Evolutionary conservation across 139 green algal species (phyloP), one percentile per base, ranked within the genome.

Genomic region (Eudorina sp.): DNA sequence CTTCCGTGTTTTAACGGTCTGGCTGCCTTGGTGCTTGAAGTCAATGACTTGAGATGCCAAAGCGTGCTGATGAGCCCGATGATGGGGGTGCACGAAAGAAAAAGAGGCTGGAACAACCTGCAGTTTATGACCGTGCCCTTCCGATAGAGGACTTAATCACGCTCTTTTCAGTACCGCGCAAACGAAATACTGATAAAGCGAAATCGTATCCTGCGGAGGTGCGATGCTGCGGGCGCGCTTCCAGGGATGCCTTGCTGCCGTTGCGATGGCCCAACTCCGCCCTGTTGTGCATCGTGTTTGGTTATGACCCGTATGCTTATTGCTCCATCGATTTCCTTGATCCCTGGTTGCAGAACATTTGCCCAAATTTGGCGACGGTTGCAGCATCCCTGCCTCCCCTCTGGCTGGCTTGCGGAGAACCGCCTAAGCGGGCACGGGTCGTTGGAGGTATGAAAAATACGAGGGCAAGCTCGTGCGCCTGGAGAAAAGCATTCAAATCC

Each of bases 381-480:
- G 40, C 34, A 5, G 4, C 0, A 2, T 43, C 14, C 0, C 13
- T 76, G 23, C 80, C 80, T 0, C 11, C 41, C 0, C 31, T 76
- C 9, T 86, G 60, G 60, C 31, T 86, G 1, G 4, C 16, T 3
- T 86, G 80, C 31, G 80, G 77, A 38, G 23, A 83, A 8, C 51
- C 76, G 6, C 38, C 53, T 18, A 84, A 53, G 53, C 53, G 27
- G 3, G 53, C 77, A 4, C 53, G 77, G 21, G 23, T 84, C 18
- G 9, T 84, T 55, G 77, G 77, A 43, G 77, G 77, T 84, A 16
- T 23, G 77, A n/a, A n/a, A n/a, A n/a, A n/a, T n/a, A n/a, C n/a
- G n/a, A n/a, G n/a, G n/a, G n/a, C n/a, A n/a, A n/a, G n/a, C n/a
- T n/a, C n/a, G n/a, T n/a, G n/a, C n/a, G n/a, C n/a, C n/a, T n/a